These are phyloP conservation scores for Vigna nakashimae DNA, from an alignment of 306 rosid genomes.

Conservation along the genomic window DNA sequence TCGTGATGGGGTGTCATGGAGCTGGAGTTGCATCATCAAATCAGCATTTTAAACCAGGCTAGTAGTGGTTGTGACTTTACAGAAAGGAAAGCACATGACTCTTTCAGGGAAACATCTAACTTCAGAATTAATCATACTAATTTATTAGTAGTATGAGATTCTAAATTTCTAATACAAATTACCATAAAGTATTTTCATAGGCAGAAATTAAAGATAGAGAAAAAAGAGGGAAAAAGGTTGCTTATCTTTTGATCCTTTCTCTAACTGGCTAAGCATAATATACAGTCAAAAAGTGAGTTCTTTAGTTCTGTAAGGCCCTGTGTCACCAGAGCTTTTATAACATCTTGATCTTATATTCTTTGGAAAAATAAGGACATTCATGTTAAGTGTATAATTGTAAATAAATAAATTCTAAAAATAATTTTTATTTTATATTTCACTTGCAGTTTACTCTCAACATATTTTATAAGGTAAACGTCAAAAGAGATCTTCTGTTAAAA, in stretches of 20 bases:
- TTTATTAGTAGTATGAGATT: conserved; percentile 33
- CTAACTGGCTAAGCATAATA: conserved; percentile 35
- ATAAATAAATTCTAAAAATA: background rate
- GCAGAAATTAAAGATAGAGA: background rate
- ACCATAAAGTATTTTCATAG: background rate
- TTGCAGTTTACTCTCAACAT: background rate
- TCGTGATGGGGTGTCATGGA: background rate
- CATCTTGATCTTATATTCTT: conserved; percentile 1
- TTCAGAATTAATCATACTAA: background rate
- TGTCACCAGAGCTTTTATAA: conserved; percentile 17
- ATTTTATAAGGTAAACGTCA: background rate
- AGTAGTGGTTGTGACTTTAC: conserved; percentile 21
- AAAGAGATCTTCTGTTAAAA: background rate
- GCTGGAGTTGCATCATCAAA: background rate
- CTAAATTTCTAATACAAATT: background rate
- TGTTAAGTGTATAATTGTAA: background rate
- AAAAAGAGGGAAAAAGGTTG: conserved; percentile 18
- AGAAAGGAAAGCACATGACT: conserved; percentile 11
- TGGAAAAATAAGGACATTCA: background rate
- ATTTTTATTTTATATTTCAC: background rate
- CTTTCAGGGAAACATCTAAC: conserved; percentile 26
- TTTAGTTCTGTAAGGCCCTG: conserved; percentile 27
- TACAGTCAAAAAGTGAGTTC: conserved; percentile 13
- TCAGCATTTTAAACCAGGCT: background rate
- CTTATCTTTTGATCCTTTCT: conserved; percentile 29